Percentiles rank a stretch among this genome's conserved stretches.
These are phyloP conservation scores for Actinomortierella ambigua DNA, from an alignment of 371 early-diverging fungal species.

Conservation along the genomic window DNA sequence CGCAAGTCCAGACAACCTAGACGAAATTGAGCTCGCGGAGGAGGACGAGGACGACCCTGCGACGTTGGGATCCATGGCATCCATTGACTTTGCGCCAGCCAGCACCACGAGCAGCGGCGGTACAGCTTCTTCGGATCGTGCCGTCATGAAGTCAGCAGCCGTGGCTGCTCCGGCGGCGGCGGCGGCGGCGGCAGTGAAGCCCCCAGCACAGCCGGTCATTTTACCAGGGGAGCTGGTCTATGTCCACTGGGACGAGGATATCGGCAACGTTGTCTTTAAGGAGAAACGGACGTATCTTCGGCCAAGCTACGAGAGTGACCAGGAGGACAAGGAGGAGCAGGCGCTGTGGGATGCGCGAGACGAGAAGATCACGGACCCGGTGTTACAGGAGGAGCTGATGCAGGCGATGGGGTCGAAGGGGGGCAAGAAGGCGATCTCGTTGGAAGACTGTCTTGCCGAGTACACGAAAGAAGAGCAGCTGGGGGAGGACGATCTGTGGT, in stretches of 20 bases:
- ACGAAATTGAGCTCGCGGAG: slow-evolving; percentile 23
- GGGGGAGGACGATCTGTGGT: slow-evolving; percentile 82
- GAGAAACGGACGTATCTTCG: too few relatives aligned
- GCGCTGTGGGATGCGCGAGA: slow-evolving; percentile 30
- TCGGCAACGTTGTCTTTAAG: too few relatives aligned
- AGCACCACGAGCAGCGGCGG: too few relatives aligned
- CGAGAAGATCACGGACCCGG: slow-evolving; percentile 14
- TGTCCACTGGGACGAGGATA: slow-evolving; percentile 17
- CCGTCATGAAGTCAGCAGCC: too few relatives aligned
- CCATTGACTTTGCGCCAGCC: too few relatives aligned
- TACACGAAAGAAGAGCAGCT: slow-evolving; percentile 85
- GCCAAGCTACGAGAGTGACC: slow-evolving; percentile 12
- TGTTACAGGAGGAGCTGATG: slow-evolving; percentile 19
- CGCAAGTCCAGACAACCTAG: slow-evolving; percentile 13
- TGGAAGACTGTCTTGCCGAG: slow-evolving; percentile 79
- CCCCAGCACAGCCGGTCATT: slow-evolving; percentile 16
- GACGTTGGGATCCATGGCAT: background rate
- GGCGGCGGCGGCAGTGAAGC: too few relatives aligned
- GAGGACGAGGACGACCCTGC: slow-evolving; percentile 21
- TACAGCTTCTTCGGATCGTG: too few relatives aligned
- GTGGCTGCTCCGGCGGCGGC: too few relatives aligned
- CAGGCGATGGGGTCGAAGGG: slow-evolving; percentile 8
- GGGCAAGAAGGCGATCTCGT: slow-evolving; percentile 53
- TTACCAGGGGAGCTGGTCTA: slow-evolving; percentile 35
- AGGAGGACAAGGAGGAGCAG: slow-evolving; percentile 6